Base-by-base conservation (phyloP, 352 stramenopile species). In the Globisporangium irregulare region DNA sequence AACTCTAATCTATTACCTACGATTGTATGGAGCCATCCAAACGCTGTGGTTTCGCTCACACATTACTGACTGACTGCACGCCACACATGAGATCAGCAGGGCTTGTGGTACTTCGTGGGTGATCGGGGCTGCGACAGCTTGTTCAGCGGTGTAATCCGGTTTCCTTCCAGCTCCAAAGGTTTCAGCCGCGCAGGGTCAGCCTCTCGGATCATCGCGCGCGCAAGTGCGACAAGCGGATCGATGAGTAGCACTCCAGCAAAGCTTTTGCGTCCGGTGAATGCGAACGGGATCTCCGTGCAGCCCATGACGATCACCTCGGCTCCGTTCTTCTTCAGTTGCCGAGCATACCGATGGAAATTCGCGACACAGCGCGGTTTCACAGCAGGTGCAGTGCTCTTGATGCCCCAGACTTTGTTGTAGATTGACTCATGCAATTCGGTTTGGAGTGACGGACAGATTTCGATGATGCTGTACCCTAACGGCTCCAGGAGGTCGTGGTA, bases 221-320 rank as follows among this genome's bases (percentile, higher is more conserved):
- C 85, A 15, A 93, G 74, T 25, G 83, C 83, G 7, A 92, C 82
- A 74, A 93, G 89, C 8, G 85, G 85, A 36, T 93, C 75, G 48
- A 93, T 89, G 34, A 93, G 81, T 34, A 86, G 59, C 53, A 77
- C 59, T 5, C 73, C 80, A 32, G 72, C 74, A 38, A 84, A 74
- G 4, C 69, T 68, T 10, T 77, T 78, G 25, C 84, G 79, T 20
- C 78, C 82, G 9, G 73, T 68, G 53, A 93, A 91, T 12, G 82
- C 83, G 54, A 93, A 91, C 14, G 85, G 85, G 53, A 93, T 91
- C 69, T 93, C 85, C 4, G 85, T 93, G 71, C 85, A 93, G 62
- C 85, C 85, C 59, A 93, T 76, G 29, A 93, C 78, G 41, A 91
- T 86, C 6, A 84, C 80, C 24, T 93, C 73, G 29, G 85, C 85